Base-by-base conservation (phyloP, 306 rosid species). In the Comarum palustre region DNA sequence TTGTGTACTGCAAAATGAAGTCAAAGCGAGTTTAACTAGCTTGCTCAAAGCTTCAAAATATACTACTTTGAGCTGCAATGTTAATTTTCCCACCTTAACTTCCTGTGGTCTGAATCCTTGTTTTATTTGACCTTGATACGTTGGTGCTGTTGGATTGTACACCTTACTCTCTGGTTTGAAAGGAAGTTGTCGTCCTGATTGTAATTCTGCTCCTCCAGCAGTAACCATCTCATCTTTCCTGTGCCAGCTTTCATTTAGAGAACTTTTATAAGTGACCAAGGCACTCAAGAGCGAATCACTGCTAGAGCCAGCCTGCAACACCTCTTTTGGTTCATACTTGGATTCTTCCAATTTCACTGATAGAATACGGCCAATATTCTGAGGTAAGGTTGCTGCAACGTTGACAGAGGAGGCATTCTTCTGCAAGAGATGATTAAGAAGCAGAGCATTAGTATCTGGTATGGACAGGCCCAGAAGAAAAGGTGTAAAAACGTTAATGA, bases 61-160 rank as follows among this genome's bases (percentile, higher is more conserved):
- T 55, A 73, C 14, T 25, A 75, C 22, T 25, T 19, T 39, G 24
- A 22, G 24, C 64, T 27, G 64, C 68, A 72, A 57, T 77, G 62
- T 5, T 55, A 45, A 50, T 64, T 71, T 65, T 73, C 87, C 85
- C 72, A 86, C 91, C 93, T 83, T 82, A 67, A 62, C 36, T 65
- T 6, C 61, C 69, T 13, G 71, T 46, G 31, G 54, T 24, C 25
- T 15, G 17, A 15, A 3, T 47, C n/a, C 52, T n/a, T 6, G 58
- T 51, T 51, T 51, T 51, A 6, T 19, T 5, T n/a, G 25, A 19
- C 7, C 25, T 51, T 10, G 9, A 8, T 7, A 1, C 4, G 63
- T 25, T 8, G 25, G 19, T 57, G 14, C 63, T 10, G 19, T 25
- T 25, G 3, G 19, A 57, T 1, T 2, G 19, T 2, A 12, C 31